Evolutionary conservation across 805 yeast genomes (phyloP).

Genomic region (Hanseniaspora guilliermondii): DNA sequence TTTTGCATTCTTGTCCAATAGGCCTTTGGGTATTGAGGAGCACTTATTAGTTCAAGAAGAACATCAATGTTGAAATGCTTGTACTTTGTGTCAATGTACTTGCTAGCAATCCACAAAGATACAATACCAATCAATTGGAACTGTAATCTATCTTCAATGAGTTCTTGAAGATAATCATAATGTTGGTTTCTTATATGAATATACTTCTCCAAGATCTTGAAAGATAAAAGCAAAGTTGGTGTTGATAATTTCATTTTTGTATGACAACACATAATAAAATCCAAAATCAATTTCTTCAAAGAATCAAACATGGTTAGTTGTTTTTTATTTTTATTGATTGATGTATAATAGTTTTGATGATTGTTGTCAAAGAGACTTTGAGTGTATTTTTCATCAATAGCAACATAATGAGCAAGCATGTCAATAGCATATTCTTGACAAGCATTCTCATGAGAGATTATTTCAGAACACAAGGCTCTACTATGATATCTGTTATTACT

Average conservation of each 20-base stretch:
- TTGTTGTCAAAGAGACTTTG: not conserved
- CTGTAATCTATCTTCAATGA: conserved; percentile 11
- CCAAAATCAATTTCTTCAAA: conserved; percentile 69
- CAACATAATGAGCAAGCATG: not conserved
- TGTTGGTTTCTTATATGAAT: conserved; percentile 27
- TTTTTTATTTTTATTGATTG: not conserved
- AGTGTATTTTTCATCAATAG: conserved; percentile 2
- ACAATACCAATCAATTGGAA: conserved; percentile 72
- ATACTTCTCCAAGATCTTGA: conserved; percentile 72
- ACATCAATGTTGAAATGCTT: conserved; percentile 45
- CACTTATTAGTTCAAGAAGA: conserved; percentile 33
- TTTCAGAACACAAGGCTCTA: conserved; percentile 8
- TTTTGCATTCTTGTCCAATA: not conserved
- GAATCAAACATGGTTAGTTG: conserved; percentile 19
- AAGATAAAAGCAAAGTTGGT: conserved; percentile 53
- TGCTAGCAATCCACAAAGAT: conserved; percentile 81
- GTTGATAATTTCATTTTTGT: conserved; percentile 49
- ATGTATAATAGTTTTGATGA: not conserved
- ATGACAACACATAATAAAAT: conserved; percentile 64
- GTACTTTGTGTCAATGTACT: conserved; percentile 56
- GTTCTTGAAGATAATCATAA: not conserved
- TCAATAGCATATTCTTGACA: conserved; percentile 13
- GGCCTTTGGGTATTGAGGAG: conserved; percentile 31
- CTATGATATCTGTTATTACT: not conserved
- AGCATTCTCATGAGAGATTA: conserved; percentile 11